These are phyloP conservation scores for Cetraspora pellucida DNA, from an alignment of 192 early-diverging fungal genomes.

Conservation along the genomic window DNA sequence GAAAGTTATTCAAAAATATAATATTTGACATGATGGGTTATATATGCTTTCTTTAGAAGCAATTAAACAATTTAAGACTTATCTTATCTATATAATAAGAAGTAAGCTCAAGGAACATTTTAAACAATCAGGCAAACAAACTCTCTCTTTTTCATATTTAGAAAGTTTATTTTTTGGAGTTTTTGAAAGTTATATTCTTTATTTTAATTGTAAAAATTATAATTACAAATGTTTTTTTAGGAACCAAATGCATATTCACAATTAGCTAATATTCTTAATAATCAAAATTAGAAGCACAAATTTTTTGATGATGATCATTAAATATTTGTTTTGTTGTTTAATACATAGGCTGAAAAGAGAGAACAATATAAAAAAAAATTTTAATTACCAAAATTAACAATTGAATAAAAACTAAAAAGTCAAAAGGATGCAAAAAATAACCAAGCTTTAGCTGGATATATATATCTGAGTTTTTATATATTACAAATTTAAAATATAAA, in stretches of 20 bases:
- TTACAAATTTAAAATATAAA: background rate
- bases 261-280: background rate
- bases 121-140: background rate
- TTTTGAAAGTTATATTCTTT: background rate
- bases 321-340: no score
- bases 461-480: background rate
- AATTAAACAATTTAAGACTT: background rate
- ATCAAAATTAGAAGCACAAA: background rate
- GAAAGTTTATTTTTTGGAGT: background rate
- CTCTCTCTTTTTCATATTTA: background rate
- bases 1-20: constrained; percentile 1
- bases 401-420: background rate
- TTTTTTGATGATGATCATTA: no score
- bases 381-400: background rate
- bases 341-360: no score
- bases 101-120: background rate
- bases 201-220: background rate
- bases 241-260: background rate
- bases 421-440: background rate
- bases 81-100: background rate
- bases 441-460: background rate
- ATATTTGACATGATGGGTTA: background rate
- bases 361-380: no score
- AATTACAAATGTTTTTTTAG: constrained; percentile 9
- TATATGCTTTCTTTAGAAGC: background rate